Percentiles rank a stretch among this genome's conserved stretches.
Conservation (phyloP, 352 stramenopile genomes). For the Phytophthora podocarpi region DNA sequence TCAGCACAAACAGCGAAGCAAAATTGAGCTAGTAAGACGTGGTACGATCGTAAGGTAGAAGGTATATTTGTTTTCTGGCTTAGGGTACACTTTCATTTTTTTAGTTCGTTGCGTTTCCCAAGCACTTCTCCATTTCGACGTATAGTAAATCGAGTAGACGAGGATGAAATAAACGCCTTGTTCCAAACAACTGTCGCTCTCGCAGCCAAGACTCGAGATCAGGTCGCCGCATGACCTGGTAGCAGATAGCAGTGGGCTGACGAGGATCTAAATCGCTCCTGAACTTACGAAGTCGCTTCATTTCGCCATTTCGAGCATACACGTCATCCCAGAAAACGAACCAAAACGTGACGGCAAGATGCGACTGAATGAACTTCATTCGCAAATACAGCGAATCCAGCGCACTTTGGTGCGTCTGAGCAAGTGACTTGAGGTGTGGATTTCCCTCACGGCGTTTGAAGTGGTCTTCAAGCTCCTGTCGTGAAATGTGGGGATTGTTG, state of each 20-base stretch:
- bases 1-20: too few species aligned
- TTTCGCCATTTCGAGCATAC: conserved; percentile 41
- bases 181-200: conserved; percentile 12
- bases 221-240: conserved; percentile 34
- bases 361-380: conserved; percentile 35
- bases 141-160: conserved; percentile 11
- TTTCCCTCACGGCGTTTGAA: conserved; percentile 34
- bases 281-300: conserved; percentile 30
- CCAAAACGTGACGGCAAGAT: conserved; percentile 41
- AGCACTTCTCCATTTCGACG: conserved; percentile 13
- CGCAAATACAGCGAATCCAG: conserved; percentile 46
- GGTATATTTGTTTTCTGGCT: too few species aligned
- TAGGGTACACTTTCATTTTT: too few species aligned
- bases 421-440: conserved; percentile 19
- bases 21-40: too few species aligned
- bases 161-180: conserved; percentile 22
- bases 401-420: conserved; percentile 15
- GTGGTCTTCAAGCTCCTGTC: conserved; percentile 1
- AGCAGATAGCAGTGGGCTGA: conserved; percentile 37
- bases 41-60: too few species aligned
- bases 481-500: background rate
- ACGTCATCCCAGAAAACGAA: conserved; percentile 61
- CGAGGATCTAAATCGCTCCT: conserved; percentile 31
- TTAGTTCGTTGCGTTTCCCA: too few species aligned
- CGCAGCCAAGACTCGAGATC: conserved; percentile 37